Conservation (phyloP, 2,329 filamentous ascomycete genomes). For the Colletotrichum tofieldiae region DNA sequence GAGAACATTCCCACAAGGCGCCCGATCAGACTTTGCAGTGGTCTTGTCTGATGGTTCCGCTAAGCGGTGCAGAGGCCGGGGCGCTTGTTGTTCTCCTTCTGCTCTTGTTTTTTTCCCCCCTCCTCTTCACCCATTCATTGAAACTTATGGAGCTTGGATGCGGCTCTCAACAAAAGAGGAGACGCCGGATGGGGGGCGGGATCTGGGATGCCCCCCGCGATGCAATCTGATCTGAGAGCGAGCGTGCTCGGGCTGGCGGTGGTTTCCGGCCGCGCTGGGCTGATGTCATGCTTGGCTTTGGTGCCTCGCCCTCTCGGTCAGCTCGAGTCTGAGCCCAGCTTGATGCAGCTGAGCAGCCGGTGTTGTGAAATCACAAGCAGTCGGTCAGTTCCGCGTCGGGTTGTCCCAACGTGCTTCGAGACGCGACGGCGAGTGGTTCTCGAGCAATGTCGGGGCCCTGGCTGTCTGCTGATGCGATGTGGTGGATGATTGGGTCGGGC, state of each 20-base stretch:
- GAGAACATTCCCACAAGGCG: too few relatives aligned
- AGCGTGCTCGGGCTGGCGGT: neutral
- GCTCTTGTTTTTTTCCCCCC: neutral
- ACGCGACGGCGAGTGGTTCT: neutral
- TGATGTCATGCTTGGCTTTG: constrained; percentile 32
- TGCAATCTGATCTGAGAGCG: neutral
- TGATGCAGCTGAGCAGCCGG: too few relatives aligned
- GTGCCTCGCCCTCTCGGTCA: neutral
- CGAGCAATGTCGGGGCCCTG: neutral
- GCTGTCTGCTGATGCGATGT: neutral
- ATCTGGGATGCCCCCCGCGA: constrained; percentile 29
- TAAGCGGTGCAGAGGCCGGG: neutral
- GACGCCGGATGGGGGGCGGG: constrained; percentile 4
- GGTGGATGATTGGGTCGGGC: neutral
- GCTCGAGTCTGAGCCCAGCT: neutral
- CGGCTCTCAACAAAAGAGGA: constrained; percentile 35
- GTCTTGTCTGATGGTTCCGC: neutral
- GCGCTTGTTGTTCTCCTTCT: neutral
- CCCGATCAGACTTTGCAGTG: neutral
- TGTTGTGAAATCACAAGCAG: neutral
- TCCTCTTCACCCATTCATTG: neutral
- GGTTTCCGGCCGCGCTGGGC: constrained; percentile 28
- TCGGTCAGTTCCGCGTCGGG: neutral
- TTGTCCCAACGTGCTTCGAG: neutral
- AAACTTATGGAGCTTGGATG: neutral